phyloP scores from a whole-genome alignment of 495 filamentous ascomycete genomes.

The Neurospora cerealis region DNA sequence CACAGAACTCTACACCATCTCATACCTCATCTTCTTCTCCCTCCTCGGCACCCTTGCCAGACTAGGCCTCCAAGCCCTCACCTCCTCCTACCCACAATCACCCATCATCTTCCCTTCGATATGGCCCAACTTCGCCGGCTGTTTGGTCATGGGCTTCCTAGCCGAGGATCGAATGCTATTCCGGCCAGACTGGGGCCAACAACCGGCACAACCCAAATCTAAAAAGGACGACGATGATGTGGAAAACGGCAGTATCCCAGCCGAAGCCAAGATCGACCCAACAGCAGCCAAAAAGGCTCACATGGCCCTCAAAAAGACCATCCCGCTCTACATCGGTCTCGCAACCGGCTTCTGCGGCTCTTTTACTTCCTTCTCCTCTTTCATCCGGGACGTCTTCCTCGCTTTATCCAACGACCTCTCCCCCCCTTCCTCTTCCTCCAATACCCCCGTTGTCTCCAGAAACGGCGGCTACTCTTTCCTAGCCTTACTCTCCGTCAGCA shows the following conservation, averaged over 20 bases:
- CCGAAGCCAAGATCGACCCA: conserved; percentile 14
- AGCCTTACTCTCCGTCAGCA: conserved; percentile 60
- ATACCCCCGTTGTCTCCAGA: conserved; percentile 29
- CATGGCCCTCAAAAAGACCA: conserved; percentile 60
- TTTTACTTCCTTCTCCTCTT: conserved; percentile 85
- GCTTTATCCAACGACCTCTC: conserved; percentile 64
- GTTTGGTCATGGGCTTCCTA: conserved; percentile 77
- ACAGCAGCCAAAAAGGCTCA: conserved; percentile 41
- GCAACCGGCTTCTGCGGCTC: conserved; percentile 91
- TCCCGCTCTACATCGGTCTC: conserved; percentile 85
- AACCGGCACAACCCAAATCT: conserved; percentile 14
- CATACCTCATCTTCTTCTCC: conserved; percentile 79
- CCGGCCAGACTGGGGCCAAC: conserved; percentile 49
- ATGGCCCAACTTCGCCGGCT: conserved; percentile 89
- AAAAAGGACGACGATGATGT: conserved; percentile 21
- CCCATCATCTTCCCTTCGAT: conserved; percentile 65
- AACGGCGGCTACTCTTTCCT: conserved; percentile 76
- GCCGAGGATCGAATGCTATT: conserved; percentile 68
- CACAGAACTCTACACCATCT: conserved; percentile 68
- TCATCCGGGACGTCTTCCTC: conserved; percentile 79
- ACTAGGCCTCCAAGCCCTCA: conserved; percentile 72
- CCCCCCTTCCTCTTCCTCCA: conserved; percentile 8
- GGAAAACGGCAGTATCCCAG: conserved; percentile 14
- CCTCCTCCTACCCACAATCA: conserved; percentile 68
- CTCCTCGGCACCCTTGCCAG: conserved; percentile 79